Evolutionary conservation across 2,329 filamentous ascomycete genomes (phyloP), one percentile per base, ranked within the genome.

Genomic region (Colletotrichum caudatum): DNA sequence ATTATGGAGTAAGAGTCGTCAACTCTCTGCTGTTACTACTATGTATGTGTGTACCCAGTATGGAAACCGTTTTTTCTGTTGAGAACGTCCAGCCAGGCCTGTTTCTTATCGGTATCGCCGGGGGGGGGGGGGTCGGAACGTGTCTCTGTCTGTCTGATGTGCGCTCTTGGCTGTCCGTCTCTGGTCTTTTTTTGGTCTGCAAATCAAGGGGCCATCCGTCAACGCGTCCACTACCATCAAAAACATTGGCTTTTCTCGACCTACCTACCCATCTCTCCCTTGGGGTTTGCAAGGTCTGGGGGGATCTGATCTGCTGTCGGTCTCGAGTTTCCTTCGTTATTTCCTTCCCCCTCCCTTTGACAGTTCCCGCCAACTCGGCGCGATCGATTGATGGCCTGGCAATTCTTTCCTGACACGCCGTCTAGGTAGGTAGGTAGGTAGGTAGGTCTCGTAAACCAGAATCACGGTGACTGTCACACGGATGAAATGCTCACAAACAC

Each of bases 71-170:
- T 11, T 26, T 71, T 71, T 71, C 59, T 71, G 69, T 69, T 71
- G 69, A 71, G 65, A 59, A 48, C 20, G n/a, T 63, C 53, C 29
- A 60, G 35, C 44, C 58, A 35, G 44, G 64, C 53, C 65, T 39
- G 59, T 64, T 71, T 64, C 69, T 71, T 64, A 71, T 71, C 69
- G 48, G 39, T 39, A 53, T 71, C 44, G 37, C 64, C 37, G 44
- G 54, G 26, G n/a, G 23, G 26, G 48, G 11, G 12, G 39, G 5
- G 14, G 46, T 59, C 64, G 69, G 69, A 69, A 71, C 59, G 65
- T 64, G 53, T 44, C 37, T 44, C 37, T 69, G 65, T 69, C 69
- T 69, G 65, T 69, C 69, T 71, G 46, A 60, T 33, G 65, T 64
- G 39, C 33, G 58, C 59, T 63, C 51, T 57, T 48, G 23, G 62